Evolutionary conservation across 768 basidiomycete species (phyloP).

Genomic region (Imleria badia): DNA sequence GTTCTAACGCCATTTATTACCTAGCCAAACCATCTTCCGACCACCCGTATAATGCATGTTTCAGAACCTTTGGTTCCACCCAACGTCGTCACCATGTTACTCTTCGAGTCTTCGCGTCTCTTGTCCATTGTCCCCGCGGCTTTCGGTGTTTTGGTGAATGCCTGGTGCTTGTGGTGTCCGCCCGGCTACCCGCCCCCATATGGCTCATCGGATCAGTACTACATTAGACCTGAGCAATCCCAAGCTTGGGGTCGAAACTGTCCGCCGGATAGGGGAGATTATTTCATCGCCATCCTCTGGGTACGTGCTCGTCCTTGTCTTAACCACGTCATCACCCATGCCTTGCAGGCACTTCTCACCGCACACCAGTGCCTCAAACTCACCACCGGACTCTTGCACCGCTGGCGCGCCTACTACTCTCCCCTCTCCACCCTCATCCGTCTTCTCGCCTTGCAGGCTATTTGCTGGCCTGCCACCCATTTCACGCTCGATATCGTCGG

Average conservation of each 20-base stretch:
- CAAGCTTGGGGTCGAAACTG: constrained; percentile 31
- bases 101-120: constrained; percentile 70
- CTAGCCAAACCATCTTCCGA: constrained; percentile 67
- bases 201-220: not conserved
- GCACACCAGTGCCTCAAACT: constrained; percentile 87
- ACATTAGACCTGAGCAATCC: not conserved
- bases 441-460: constrained; percentile 88
- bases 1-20: constrained; percentile 5
- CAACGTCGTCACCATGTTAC: constrained; percentile 49
- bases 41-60: constrained; percentile 56
- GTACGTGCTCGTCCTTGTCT: constrained; percentile 36
- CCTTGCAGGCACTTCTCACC: constrained; percentile 68
- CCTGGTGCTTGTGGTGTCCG: constrained; percentile 52
- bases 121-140: constrained; percentile 73
- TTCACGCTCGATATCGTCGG: constrained; percentile 77
- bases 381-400: constrained; percentile 83
- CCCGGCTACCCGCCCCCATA: constrained; percentile 30
- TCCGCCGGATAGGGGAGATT: constrained; percentile 60
- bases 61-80: constrained; percentile 53
- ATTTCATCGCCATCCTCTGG: constrained; percentile 69
- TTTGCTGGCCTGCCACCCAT: constrained; percentile 95
- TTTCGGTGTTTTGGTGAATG: constrained; percentile 61
- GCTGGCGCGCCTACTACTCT: constrained; percentile 92
- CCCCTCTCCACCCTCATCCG: constrained; percentile 87
- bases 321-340: not conserved